phyloP scores from a whole-genome alignment of 306 rosid species.

The Malus domestica region DNA sequence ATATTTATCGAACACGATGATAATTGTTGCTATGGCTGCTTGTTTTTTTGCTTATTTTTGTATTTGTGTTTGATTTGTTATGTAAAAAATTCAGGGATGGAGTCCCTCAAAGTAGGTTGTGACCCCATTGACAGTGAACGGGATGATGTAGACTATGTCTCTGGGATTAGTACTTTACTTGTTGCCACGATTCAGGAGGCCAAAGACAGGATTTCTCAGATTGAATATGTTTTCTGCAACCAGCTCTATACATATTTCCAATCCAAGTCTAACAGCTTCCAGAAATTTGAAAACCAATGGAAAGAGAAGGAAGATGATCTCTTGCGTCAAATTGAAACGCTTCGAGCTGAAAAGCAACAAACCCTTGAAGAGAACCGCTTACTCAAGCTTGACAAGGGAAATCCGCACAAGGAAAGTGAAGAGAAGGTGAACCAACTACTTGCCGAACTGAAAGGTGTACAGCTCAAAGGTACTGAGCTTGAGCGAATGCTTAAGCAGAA shows the following conservation, averaged over 20 bases:
- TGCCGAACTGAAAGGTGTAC: conserved; percentile 17
- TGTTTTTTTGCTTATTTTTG: neutral
- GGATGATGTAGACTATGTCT: conserved; percentile 34
- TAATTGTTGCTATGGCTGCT: neutral
- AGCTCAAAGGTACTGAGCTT: conserved; percentile 32
- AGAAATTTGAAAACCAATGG: conserved; percentile 25
- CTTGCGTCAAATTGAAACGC: conserved; percentile 23
- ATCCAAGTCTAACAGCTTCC: conserved; percentile 33
- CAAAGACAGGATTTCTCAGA: conserved; percentile 64
- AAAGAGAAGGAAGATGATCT: conserved; percentile 38
- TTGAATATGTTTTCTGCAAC: conserved; percentile 71
- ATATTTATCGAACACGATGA: neutral
- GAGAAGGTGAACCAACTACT: conserved; percentile 19
- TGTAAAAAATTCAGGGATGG: conserved; percentile 21
- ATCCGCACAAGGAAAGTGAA: conserved; percentile 15
- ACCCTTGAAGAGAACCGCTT: conserved; percentile 32
- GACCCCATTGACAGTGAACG: conserved; percentile 10
- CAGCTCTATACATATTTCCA: conserved; percentile 59
- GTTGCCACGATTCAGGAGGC: conserved; percentile 87
- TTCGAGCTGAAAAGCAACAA: conserved; percentile 30
- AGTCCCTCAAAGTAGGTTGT: conserved; percentile 23
- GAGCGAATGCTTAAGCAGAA: conserved; percentile 25
- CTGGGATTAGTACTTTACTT: conserved; percentile 65
- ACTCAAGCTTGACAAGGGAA: conserved; percentile 35
- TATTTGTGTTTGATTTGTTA: neutral